These are phyloP conservation scores for Graphilbum fragrans DNA, from an alignment of 2,329 filamentous ascomycete genomes.

Conservation along the genomic window DNA sequence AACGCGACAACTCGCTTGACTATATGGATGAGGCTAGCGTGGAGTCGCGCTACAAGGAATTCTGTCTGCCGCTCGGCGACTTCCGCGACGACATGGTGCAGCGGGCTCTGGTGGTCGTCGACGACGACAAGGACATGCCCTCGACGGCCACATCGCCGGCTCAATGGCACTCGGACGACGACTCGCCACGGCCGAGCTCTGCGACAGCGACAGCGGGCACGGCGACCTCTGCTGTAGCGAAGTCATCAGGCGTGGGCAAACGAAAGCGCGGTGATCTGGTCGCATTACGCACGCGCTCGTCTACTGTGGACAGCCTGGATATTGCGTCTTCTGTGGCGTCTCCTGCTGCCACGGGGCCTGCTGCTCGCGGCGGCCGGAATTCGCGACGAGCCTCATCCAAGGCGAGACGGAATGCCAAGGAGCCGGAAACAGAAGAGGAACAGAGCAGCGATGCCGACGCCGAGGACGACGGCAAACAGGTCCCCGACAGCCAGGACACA, in stretches of 20 bases:
- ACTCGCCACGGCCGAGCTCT: not conserved
- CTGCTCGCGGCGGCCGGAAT: conserved; percentile 4
- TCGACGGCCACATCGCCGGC: conserved; percentile 10
- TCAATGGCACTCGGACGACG: conserved; percentile 10
- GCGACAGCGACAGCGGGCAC: not conserved
- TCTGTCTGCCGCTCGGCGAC: conserved; percentile 11
- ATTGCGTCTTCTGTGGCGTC: conserved; percentile 7
- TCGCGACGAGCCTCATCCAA: not conserved
- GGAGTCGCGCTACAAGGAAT: conserved; percentile 12
- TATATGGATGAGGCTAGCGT: conserved; percentile 5
- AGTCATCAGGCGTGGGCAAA: conserved; percentile 2
- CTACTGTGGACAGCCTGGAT: conserved; percentile 11
- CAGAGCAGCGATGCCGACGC: conserved; percentile 2
- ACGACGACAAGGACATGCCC: not conserved
- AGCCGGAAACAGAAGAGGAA: conserved; percentile 1
- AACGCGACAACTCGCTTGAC: conserved; percentile 30
- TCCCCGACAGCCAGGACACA: not conserved
- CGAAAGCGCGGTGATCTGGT: conserved; percentile 11
- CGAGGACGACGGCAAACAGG: not conserved
- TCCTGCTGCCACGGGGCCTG: conserved; percentile 2
- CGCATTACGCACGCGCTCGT: conserved; percentile 8
- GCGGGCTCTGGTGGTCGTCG: conserved; percentile 7
- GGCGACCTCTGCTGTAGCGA: conserved; percentile 1
- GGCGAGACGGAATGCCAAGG: conserved; percentile 1
- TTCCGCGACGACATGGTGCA: conserved; percentile 11